Base-by-base conservation (phyloP, 2,329 filamentous ascomycete species). In the Hyphodiscus sp. region DNA sequence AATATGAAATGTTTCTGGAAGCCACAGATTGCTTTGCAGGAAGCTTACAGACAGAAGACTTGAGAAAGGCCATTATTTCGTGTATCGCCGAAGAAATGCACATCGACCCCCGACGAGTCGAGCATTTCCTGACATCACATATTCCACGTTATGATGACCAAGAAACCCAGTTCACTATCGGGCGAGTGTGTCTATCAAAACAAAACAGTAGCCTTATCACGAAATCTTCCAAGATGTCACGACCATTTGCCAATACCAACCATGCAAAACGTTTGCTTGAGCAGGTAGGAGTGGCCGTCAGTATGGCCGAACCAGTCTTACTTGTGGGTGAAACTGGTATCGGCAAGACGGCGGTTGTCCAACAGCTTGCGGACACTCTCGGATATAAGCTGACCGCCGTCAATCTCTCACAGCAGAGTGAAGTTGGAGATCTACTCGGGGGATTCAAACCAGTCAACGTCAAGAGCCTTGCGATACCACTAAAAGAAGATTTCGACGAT, bases 321-420 rank as follows among this genome's bases (percentile, higher is more conserved):
- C 81, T 99, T 26, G 94, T 99, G n/a, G 94, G 94, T 67, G 94
- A 99, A 73, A 99, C 94, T 8, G 94, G 94, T 74, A 96, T 96
- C 49, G 94, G 94, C 64, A 99, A 99, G 72, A 99, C 94, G 0
- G 96, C 94, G 0, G 88, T 94, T 23, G 86, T 99, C 15, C 94
- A 99, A 69, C 91, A 96, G 67, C 76, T 99, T 52, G 91, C 94
- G 0, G 85, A 87, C 54, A 80, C 86, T 2, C 78, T 96, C 26
- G 89, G 91, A 1, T 87, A 91, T 66, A 95, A 89, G 63, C 79
- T 99, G 13, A 87, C 91, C 0, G 89, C 91, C 2, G 91, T 99
- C 66, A 99, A 99, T 67, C 71, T 99, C 67, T 99, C 94, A 0
- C 95, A 99, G 68, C 95, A 99, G 69, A 97, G 91, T 65, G 95